phyloP scores from a whole-genome alignment of 2,329 filamentous ascomycete genomes.

The Scolecobasidium constrictum region DNA sequence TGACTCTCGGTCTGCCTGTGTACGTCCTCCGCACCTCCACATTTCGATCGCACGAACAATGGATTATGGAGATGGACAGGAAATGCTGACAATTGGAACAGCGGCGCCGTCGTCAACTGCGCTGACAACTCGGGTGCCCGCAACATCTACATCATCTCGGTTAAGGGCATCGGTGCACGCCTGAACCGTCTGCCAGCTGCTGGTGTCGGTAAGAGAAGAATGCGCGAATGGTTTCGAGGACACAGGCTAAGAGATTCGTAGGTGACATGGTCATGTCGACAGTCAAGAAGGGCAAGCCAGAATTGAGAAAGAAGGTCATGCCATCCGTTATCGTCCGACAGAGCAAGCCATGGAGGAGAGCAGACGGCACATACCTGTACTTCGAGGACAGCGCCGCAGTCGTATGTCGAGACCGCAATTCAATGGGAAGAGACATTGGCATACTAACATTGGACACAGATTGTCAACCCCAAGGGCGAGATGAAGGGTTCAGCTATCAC shows the following conservation, averaged over 20 bases:
- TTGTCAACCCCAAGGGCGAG: slow-evolving; percentile 99
- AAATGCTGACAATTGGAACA: slow-evolving; percentile 26
- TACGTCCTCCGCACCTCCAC: slow-evolving; percentile 46
- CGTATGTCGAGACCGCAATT: slow-evolving; percentile 45
- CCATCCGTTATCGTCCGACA: slow-evolving; percentile 97
- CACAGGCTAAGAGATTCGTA: background rate
- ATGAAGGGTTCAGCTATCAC: slow-evolving; percentile 99
- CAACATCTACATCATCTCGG: slow-evolving; percentile 99
- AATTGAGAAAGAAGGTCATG: slow-evolving; percentile 99
- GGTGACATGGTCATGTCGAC: slow-evolving; percentile 99
- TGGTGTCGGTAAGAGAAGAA: slow-evolving; percentile 49
- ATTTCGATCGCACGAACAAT: background rate
- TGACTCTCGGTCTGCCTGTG: slow-evolving; percentile 99
- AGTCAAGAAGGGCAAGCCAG: slow-evolving; percentile 99
- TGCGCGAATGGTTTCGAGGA: background rate
- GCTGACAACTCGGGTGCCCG: slow-evolving; percentile 98
- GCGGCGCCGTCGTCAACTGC: slow-evolving; percentile 99
- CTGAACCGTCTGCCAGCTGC: slow-evolving; percentile 95
- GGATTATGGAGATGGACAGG: background rate
- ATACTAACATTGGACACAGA: slow-evolving; percentile 42
- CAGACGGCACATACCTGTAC: slow-evolving; percentile 98
- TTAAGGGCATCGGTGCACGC: slow-evolving; percentile 96
- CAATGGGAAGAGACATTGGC: slow-evolving; percentile 5
- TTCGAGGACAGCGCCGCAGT: slow-evolving; percentile 99
- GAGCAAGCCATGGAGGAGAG: slow-evolving; percentile 98